These are phyloP conservation scores for Termitomyces sp. DNA, from an alignment of 768 basidiomycete genomes.

Conservation along the genomic window DNA sequence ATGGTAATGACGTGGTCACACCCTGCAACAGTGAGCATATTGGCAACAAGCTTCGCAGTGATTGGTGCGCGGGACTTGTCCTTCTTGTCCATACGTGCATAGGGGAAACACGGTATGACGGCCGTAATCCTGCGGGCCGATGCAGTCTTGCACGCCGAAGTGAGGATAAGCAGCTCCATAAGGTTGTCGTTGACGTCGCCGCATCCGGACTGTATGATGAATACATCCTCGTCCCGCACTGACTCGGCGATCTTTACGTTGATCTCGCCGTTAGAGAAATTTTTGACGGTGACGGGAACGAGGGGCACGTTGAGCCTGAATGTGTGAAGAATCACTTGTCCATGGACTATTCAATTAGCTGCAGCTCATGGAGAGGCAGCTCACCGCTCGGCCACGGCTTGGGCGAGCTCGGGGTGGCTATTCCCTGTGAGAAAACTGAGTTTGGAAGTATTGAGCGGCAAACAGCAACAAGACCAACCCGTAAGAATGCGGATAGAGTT, in stretches of 20 bases:
- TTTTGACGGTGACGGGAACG: slow-evolving; percentile 79
- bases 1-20: slow-evolving; percentile 99
- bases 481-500: slow-evolving; percentile 75
- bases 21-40: slow-evolving; percentile 95
- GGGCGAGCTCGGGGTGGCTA: slow-evolving; percentile 97
- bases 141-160: slow-evolving; percentile 96
- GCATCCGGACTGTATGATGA: slow-evolving; percentile 93
- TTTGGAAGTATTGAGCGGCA: slow-evolving; percentile 10
- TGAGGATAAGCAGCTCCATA: slow-evolving; percentile 98
- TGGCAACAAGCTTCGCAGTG: slow-evolving; percentile 96
- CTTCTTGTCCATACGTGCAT: slow-evolving; percentile 97
- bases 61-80: slow-evolving; percentile 95
- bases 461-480: slow-evolving; percentile 37
- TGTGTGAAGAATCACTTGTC: slow-evolving; percentile 43
- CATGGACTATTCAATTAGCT: slow-evolving; percentile 36
- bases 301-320: slow-evolving; percentile 84
- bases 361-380: slow-evolving; percentile 48
- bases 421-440: slow-evolving; percentile 60
- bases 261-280: slow-evolving; percentile 94
- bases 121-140: slow-evolving; percentile 95
- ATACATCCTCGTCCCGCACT: slow-evolving; percentile 96
- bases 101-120: slow-evolving; percentile 97
- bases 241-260: slow-evolving; percentile 94
- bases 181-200: slow-evolving; percentile 92
- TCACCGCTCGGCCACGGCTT: slow-evolving; percentile 94